phyloP scores from a whole-genome alignment of 2,329 filamentous ascomycete species.

The Elsinoe batatas region DNA sequence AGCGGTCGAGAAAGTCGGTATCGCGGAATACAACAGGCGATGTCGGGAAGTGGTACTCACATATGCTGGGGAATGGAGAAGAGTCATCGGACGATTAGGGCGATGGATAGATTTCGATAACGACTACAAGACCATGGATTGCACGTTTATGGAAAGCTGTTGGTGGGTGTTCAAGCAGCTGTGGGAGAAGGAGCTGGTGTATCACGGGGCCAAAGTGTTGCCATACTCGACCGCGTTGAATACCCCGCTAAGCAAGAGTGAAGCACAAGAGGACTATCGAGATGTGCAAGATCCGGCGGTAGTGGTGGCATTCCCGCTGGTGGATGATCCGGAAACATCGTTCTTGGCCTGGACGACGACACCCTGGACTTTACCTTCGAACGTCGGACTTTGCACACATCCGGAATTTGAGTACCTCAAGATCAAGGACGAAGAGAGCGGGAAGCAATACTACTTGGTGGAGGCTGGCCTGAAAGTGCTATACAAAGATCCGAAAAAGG shows the following conservation, averaged over 20 bases:
- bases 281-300: constrained; percentile 85
- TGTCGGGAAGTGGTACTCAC: constrained; percentile 91
- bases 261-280: constrained; percentile 90
- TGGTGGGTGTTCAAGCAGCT: constrained; percentile 98
- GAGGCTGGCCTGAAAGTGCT: constrained; percentile 72
- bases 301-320: constrained; percentile 75
- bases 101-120: constrained; percentile 98
- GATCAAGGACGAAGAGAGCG: constrained; percentile 70
- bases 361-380: constrained; percentile 75
- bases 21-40: constrained; percentile 83
- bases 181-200: constrained; percentile 81
- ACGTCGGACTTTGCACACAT: constrained; percentile 66
- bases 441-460: constrained; percentile 75
- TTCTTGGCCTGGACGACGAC: constrained; percentile 86
- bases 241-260: constrained; percentile 85
- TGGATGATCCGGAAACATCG: constrained; percentile 60
- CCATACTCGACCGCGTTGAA: constrained; percentile 87
- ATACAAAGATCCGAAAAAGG: constrained; percentile 94
- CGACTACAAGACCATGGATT: constrained; percentile 96
- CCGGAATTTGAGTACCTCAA: constrained; percentile 82
- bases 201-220: constrained; percentile 86
- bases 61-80: constrained; percentile 76
- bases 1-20: constrained; percentile 75
- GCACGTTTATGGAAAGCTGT: constrained; percentile 87
- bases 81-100: constrained; percentile 77